phyloP scores from a whole-genome alignment of 2,329 filamentous ascomycete species.

The Penicillium sp. region DNA sequence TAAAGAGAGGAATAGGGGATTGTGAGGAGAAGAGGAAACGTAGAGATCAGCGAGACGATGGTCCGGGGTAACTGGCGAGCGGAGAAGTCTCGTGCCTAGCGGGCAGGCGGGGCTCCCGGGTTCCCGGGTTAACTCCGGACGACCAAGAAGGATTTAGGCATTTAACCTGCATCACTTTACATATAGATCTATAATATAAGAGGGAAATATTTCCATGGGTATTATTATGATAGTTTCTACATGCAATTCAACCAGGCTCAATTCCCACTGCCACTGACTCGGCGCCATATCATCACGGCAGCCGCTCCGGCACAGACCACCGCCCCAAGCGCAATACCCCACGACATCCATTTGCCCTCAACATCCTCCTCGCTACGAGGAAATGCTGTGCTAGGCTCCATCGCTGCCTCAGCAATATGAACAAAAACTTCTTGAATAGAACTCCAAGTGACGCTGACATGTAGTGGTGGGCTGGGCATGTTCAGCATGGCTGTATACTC shows the following conservation, averaged over 20 bases:
- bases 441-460: conserved; percentile 92
- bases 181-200: neutral
- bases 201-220: neutral
- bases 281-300: conserved; percentile 61
- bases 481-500: conserved; percentile 81
- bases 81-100: conserved; percentile 6
- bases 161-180: neutral
- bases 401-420: conserved; percentile 83
- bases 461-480: conserved; percentile 80
- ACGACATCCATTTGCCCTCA: conserved; percentile 73
- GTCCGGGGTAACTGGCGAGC: conserved; percentile 5
- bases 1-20: neutral
- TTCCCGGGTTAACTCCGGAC: neutral
- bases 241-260: conserved; percentile 16
- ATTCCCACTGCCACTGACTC: conserved; percentile 39
- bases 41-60: conserved; percentile 1
- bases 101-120: neutral
- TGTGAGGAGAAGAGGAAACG: neutral
- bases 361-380: conserved; percentile 83
- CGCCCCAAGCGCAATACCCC: conserved; percentile 83
- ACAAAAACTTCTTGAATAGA: conserved; percentile 95
- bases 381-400: conserved; percentile 83
- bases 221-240: conserved; percentile 14
- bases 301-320: conserved; percentile 59
- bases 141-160: neutral